Evolutionary conservation across 768 basidiomycete genomes (phyloP).

Genomic region (Tricholomella constricta): DNA sequence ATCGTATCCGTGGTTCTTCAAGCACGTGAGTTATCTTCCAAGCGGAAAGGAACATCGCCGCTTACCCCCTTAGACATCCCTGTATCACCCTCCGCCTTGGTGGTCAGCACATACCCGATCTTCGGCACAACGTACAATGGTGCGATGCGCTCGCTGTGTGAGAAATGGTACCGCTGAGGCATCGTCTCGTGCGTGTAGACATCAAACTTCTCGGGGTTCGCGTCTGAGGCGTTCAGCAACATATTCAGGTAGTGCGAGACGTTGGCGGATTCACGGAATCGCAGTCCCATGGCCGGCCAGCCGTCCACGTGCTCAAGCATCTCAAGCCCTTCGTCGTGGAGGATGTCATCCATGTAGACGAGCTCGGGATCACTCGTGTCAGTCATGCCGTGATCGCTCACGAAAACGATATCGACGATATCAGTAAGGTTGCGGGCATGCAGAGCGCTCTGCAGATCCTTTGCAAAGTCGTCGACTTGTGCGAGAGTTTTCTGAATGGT

Average conservation of each 20-base stretch:
- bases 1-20: conserved; percentile 89
- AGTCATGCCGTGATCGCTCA: conserved; percentile 91
- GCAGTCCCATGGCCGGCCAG: conserved; percentile 88
- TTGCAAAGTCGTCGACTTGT: conserved; percentile 74
- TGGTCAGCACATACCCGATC: conserved; percentile 80
- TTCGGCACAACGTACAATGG: conserved; percentile 85
- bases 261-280: conserved; percentile 67
- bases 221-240: conserved; percentile 52
- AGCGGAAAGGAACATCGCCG: conserved; percentile 10
- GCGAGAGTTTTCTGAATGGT: conserved; percentile 57
- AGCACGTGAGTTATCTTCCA: not conserved
- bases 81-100: conserved; percentile 55
- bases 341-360: conserved; percentile 80
- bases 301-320: conserved; percentile 78
- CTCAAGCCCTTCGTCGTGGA: conserved; percentile 62
- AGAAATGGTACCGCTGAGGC: conserved; percentile 81
- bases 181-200: conserved; percentile 82
- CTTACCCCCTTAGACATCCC: conserved; percentile 78
- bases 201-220: conserved; percentile 66
- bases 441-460: conserved; percentile 63
- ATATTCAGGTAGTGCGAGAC: conserved; percentile 53
- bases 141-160: conserved; percentile 74
- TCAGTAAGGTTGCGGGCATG: conserved; percentile 73
- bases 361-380: conserved; percentile 79
- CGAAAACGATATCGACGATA: conserved; percentile 87